Evolutionary conservation across 257 asterid species (phyloP).

Genomic region (Lycium barbarum): DNA sequence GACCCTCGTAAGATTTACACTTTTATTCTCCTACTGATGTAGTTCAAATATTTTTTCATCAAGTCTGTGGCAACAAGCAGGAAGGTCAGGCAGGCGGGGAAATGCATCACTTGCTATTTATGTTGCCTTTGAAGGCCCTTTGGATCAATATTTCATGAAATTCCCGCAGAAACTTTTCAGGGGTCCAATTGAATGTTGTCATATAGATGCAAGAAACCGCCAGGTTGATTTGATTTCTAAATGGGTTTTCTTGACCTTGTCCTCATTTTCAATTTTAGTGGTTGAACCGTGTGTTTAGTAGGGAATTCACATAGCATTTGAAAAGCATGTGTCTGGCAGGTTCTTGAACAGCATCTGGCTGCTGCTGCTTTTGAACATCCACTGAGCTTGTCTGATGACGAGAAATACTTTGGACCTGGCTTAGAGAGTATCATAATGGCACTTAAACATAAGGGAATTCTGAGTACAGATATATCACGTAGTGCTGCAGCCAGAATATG

Average conservation of each 20-base stretch:
- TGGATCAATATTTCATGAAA: conserved; percentile 96
- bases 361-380: conserved; percentile 96
- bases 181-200: conserved; percentile 90
- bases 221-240: conserved; percentile 56
- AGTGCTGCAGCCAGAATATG: conserved; percentile 71
- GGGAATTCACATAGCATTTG: background rate
- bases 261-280: conserved; percentile 21
- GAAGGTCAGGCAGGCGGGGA: conserved; percentile 96
- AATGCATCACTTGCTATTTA: conserved; percentile 86
- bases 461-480: conserved; percentile 63
- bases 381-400: conserved; percentile 70
- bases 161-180: conserved; percentile 84
- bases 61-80: conserved; percentile 98
- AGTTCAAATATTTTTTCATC: conserved; percentile 28
- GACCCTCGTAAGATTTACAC: conserved; percentile 18
- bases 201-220: conserved; percentile 82
- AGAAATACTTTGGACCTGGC: conserved; percentile 76
- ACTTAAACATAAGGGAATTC: conserved; percentile 71
- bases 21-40: background rate
- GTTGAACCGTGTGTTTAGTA: conserved; percentile 22
- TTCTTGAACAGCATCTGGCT: conserved; percentile 84
- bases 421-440: conserved; percentile 59
- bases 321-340: conserved; percentile 59
- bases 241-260: conserved; percentile 1
- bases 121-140: conserved; percentile 96